Base-by-base conservation (phyloP, 1,284 basidiomycete genomes). In the Fomitopsis schrenkii region DNA sequence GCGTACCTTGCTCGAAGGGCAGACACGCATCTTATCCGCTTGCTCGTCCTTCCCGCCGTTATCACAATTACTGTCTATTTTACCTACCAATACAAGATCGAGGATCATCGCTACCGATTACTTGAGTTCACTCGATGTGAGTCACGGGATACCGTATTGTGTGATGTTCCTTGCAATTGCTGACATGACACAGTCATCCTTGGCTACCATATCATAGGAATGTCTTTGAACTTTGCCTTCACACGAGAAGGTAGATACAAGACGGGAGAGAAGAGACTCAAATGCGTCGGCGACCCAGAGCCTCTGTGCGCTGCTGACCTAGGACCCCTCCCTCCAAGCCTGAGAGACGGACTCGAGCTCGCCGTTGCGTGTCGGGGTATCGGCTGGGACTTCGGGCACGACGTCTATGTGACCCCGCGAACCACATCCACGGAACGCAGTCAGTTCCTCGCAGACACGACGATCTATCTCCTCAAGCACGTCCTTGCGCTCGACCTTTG, bases 1-100 rank as follows among this genome's bases (percentile, higher is more conserved):
- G 87, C 86, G 52, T 91, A 88, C 70, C 83, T 93, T n/a, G 81
- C 84, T 3, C 79, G 90, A 63, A 75, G 88, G 60, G 83, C 82
- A 28, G 78, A 85, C 58, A 93, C 91, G 0, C 80, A 83, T 65
- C 66, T 80, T 19, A 77, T 86, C 40, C 82, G 90, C 19, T 66
- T 91, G 4, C 74, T 85, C 0, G 68, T 91, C 3, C 74, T 91
- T 0, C 90, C 90, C 0, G 72, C 79, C 4, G 79, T 82, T 9
- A 66, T 90, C 33, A 71, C 71, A 2, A 73, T 77, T 28, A 75
- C 80, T n/a, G 63, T 90, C 5, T 76, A 81, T 33, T 80, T 82
- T 0, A 84, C 86, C 2, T 90, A 82, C 68, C 80, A 83, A 26
- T 89, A 83, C 70, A 76, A 78, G 19, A 85, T 83, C 78, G 76